These are phyloP conservation scores for Kwoniella mangroviensis DNA, from an alignment of 768 basidiomycete species.

Conservation along the genomic window DNA sequence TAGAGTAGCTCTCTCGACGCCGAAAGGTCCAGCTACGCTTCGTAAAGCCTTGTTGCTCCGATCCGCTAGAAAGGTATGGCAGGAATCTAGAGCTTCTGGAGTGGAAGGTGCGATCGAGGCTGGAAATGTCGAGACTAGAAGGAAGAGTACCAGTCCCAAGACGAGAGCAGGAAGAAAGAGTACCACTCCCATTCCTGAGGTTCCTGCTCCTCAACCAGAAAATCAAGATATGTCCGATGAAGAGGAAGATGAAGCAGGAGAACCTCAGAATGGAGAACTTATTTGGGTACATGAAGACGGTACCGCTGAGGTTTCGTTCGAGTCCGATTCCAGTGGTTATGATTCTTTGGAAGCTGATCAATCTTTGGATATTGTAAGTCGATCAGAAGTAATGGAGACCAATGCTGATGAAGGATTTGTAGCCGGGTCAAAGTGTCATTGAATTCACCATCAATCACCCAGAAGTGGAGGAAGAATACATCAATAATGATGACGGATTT, in stretches of 20 bases:
- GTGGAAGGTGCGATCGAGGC: conserved; percentile 44
- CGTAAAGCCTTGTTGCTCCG: conserved; percentile 51
- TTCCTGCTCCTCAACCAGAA: conserved; percentile 1
- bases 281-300: conserved; percentile 42
- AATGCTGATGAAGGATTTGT: too few relatives aligned
- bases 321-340: conserved; percentile 64
- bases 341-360: conserved; percentile 59
- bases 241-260: conserved; percentile 23
- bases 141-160: conserved; percentile 45
- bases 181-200: conserved; percentile 15
- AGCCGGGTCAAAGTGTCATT: conserved; percentile 22
- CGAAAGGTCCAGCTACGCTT: conserved; percentile 43
- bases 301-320: conserved; percentile 58
- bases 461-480: conserved; percentile 31
- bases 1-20: conserved; percentile 37
- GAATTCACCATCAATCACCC: conserved; percentile 9
- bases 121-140: conserved; percentile 32
- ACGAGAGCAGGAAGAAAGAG: conserved; percentile 24
- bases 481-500: conserved; percentile 14
- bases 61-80: conserved; percentile 52
- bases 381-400: neutral
- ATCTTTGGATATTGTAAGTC: conserved; percentile 47
- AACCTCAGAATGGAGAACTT: conserved; percentile 11
- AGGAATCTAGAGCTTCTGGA: conserved; percentile 33
- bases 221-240: conserved; percentile 20